Evolutionary conservation across 2,329 filamentous ascomycete genomes (phyloP).

Genomic region (Furcasterigmium sp.): DNA sequence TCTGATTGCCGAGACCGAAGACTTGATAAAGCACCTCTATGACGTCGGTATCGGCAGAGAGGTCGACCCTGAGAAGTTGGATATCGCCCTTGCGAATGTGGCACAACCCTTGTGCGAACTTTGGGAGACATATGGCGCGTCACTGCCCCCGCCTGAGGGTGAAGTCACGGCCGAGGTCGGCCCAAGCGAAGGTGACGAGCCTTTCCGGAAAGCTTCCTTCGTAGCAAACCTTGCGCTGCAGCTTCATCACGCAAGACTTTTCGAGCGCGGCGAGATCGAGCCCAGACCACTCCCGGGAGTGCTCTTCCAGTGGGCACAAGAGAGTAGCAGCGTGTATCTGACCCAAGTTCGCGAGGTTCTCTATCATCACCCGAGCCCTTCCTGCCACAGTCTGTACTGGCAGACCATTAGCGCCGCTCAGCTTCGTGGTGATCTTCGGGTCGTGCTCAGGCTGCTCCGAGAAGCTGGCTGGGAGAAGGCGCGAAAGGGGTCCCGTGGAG

Average conservation of each 20-base stretch:
- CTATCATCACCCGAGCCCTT: slow-evolving; percentile 63
- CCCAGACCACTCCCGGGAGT: slow-evolving; percentile 64
- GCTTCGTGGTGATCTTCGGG: slow-evolving; percentile 67
- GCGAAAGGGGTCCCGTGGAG: slow-evolving; percentile 58
- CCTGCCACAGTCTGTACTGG: slow-evolving; percentile 77
- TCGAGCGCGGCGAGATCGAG: slow-evolving; percentile 24
- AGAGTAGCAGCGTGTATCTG: slow-evolving; percentile 67
- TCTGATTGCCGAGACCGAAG: slow-evolving; percentile 71
- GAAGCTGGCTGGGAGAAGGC: slow-evolving; percentile 76
- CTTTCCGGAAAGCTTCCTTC: slow-evolving; percentile 72
- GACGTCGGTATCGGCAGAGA: slow-evolving; percentile 52
- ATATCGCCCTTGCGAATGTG: slow-evolving; percentile 49
- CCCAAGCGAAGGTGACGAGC: slow-evolving; percentile 53
- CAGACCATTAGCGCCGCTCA: slow-evolving; percentile 70
- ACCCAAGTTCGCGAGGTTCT: slow-evolving; percentile 62
- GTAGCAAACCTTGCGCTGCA: slow-evolving; percentile 73
- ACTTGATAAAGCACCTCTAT: slow-evolving; percentile 61
- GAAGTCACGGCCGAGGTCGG: slow-evolving; percentile 59
- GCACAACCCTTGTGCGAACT: slow-evolving; percentile 46
- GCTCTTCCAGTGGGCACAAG: slow-evolving; percentile 77
- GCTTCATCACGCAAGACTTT: slow-evolving; percentile 63
- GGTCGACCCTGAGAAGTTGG: slow-evolving; percentile 51
- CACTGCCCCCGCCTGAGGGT: slow-evolving; percentile 40
- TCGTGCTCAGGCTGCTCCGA: slow-evolving; percentile 62
- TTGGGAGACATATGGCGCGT: slow-evolving; percentile 51